These are phyloP conservation scores for Nemophila menziesii DNA, from an alignment of 257 asterid species.

Conservation along the genomic window DNA sequence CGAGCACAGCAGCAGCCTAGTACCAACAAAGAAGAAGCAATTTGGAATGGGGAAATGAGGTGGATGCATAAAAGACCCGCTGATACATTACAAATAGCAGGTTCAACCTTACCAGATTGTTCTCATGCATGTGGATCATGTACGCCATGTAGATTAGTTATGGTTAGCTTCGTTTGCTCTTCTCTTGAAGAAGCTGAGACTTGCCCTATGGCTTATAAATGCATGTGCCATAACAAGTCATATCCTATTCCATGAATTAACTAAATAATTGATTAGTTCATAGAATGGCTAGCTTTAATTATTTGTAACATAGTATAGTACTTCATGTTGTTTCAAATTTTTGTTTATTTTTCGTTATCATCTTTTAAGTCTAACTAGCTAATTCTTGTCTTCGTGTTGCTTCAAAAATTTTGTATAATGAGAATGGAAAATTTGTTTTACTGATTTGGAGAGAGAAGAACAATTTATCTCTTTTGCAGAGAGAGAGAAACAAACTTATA, in stretches of 20 bases:
- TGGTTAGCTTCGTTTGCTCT: constrained; percentile 84
- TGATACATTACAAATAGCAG: constrained; percentile 38
- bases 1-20: constrained; percentile 6
- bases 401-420: no score
- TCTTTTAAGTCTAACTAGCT: no score
- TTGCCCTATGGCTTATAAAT: constrained; percentile 80
- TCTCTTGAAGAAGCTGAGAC: constrained; percentile 84
- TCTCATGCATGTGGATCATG: constrained; percentile 89
- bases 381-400: no score
- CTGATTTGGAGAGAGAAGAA: no score
- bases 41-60: constrained; percentile 8
- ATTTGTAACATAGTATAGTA: no score
- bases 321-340: no score
- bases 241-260: constrained; percentile 57
- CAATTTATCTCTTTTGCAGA: no score
- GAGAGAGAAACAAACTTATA: no score
- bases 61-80: constrained; percentile 21
- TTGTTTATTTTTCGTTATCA: no score
- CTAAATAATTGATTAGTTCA: background rate
- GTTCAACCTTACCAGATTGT: constrained; percentile 77
- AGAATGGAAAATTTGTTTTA: no score
- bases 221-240: constrained; percentile 85
- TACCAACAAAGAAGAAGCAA: constrained; percentile 8
- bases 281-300: no score
- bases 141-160: constrained; percentile 68